Percentiles rank a stretch among this genome's conserved stretches.
These are phyloP conservation scores for Rosa rugosa DNA, from an alignment of 306 rosid genomes.

Conservation along the genomic window DNA sequence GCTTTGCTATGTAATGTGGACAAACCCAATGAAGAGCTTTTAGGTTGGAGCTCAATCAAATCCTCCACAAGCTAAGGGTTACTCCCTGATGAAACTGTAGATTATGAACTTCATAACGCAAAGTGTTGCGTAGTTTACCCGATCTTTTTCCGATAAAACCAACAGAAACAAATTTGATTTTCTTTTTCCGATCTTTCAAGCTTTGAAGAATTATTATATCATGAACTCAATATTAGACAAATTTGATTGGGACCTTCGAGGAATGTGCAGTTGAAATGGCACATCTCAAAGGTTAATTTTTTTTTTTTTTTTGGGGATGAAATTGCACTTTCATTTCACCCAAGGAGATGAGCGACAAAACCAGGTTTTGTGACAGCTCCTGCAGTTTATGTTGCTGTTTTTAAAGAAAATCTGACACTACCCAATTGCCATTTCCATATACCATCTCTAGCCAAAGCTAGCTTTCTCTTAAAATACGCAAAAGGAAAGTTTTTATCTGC, in stretches of 20 bases:
- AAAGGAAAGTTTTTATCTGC: neutral
- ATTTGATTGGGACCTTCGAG: neutral
- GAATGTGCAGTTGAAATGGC: slow-evolving; percentile 12
- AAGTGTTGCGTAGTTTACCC: neutral
- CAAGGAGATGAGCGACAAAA: slow-evolving; percentile 30
- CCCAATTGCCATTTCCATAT: slow-evolving; percentile 23
- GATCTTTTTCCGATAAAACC: too few species aligned
- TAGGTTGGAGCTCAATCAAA: slow-evolving; percentile 17
- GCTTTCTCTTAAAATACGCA: slow-evolving; percentile 9
- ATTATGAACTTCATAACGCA: neutral
- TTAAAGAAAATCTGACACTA: slow-evolving; percentile 28
- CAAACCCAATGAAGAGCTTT: slow-evolving; percentile 12
- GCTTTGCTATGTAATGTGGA: slow-evolving; percentile 16
- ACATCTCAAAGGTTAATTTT: slow-evolving; percentile 6
- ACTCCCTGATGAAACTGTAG: neutral
- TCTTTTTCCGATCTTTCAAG: neutral
- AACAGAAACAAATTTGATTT: slow-evolving; percentile 9
- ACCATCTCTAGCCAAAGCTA: neutral
- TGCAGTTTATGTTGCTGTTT: slow-evolving; percentile 23
- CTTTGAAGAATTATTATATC: neutral
- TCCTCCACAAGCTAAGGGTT: neutral
- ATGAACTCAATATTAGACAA: neutral
- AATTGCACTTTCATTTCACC: slow-evolving; percentile 26
- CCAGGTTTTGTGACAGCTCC: slow-evolving; percentile 22
- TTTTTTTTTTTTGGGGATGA: neutral